Conservation (phyloP, 805 yeast species). For the Candida chauliodis region DNA sequence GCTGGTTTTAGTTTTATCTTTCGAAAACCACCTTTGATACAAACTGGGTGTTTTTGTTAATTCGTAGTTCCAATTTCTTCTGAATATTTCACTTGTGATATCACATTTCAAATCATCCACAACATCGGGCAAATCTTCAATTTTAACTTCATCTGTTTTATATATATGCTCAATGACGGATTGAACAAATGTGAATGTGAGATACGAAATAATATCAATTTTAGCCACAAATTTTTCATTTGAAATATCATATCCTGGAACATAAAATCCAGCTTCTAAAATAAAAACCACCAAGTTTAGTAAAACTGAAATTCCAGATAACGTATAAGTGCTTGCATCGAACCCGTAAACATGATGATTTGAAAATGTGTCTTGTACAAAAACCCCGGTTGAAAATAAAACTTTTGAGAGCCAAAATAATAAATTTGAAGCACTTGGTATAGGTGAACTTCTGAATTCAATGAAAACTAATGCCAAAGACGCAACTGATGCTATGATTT, state of each 20-base stretch:
- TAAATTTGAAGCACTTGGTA: conserved; percentile 35
- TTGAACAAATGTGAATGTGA: conserved; percentile 26
- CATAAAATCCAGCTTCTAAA: conserved; percentile 17
- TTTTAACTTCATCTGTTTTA: conserved; percentile 17
- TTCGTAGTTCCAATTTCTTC: conserved; percentile 21
- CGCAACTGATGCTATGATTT: conserved; percentile 10
- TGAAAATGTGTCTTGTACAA: conserved; percentile 18
- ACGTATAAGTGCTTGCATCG: conserved; percentile 5
- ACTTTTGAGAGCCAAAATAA: conserved; percentile 33
- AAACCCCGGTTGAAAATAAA: conserved; percentile 10
- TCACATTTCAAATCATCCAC: conserved; percentile 14
- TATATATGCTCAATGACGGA: conserved; percentile 23
- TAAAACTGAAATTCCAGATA: conserved; percentile 12
- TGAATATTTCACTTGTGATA: conserved; percentile 16
- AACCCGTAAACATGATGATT: conserved; percentile 15
- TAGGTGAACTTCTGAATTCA: conserved; percentile 38
- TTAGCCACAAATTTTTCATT: conserved; percentile 23
- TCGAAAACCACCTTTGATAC: conserved; percentile 2
- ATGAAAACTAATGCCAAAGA: conserved; percentile 41
- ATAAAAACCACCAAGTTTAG: conserved; percentile 14
- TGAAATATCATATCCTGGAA: conserved; percentile 19
- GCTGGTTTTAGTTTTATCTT: conserved; percentile 10
- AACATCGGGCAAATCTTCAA: conserved; percentile 62
- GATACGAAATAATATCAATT: conserved; percentile 18
- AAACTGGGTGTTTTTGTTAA: conserved; percentile 11